Evolutionary conservation across 331 rosid species (phyloP), one percentile per base, ranked within the genome.

Genomic region (Quercus phellos): DNA sequence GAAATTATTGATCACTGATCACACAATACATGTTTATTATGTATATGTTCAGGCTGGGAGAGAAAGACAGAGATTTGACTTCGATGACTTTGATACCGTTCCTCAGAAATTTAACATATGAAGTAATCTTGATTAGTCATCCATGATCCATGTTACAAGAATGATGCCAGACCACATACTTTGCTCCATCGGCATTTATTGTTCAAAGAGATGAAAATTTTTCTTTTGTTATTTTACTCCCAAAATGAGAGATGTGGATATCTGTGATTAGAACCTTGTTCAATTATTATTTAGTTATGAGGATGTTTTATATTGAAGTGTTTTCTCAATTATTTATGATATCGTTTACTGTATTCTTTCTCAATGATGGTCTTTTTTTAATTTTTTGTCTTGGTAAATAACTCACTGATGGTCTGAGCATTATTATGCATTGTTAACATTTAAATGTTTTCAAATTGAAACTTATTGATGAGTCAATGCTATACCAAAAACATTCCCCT

Each of bases 51-150:
- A 92, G 97, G 92, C 77, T 27, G 93, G 97, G 73, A 90, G 90
- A 82, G 96, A 92, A 64, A 86, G 91, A 74, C 96, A 88, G 56
- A 89, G 96, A 77, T 87, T 81, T 32, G 96, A 92, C 83, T 85
- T 87, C 18, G 96, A 92, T 13, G 96, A 92, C 81, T 92, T 80
- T 3, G 96, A 92, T 53, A 46, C 79, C 17, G 93, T 92, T 80
- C 93, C 97, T 24, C 86, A 86, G 76, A 92, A 76, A 51, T 87
- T 87, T 74, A 87, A 83, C 82, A 78, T 89, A 30, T 92, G 86
- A 90, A 55, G 68, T 64, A 4, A 38, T 55, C 77, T 67, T 14
- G 50, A 50, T 32, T 58, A 61, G 51, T 38, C 29, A 22, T 59
- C 27, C 19, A 54, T 38, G 46, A 38, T 38, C 46, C 2, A 8